Conservation (phyloP, 2,329 filamentous ascomycete genomes). For the Cordyceps tenuipes region DNA sequence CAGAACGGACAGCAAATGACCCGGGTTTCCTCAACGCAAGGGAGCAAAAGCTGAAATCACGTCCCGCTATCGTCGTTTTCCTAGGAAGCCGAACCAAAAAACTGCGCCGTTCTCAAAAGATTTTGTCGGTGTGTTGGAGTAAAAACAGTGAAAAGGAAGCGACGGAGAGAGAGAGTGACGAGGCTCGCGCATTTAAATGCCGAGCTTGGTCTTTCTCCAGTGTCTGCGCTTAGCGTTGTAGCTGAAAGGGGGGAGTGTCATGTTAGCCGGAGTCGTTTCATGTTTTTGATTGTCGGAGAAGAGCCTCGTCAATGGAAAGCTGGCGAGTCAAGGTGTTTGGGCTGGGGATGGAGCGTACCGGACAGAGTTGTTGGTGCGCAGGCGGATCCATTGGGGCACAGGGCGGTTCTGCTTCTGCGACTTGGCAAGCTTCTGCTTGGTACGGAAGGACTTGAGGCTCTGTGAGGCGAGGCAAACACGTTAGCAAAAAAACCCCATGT, state of each 20-base stretch:
- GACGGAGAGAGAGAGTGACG: constrained; percentile 7
- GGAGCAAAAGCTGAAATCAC: background rate
- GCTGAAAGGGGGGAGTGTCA: constrained; percentile 38
- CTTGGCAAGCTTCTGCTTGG: constrained; percentile 99
- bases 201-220: constrained; percentile 99
- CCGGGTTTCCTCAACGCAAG: background rate
- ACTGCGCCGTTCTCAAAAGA: background rate
- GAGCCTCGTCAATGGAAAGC: background rate
- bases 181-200: constrained; percentile 63
- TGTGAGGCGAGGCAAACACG: constrained; percentile 32
- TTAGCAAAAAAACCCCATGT: constrained; percentile 18
- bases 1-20: background rate
- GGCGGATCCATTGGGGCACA: constrained; percentile 99
- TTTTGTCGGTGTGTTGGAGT: constrained; percentile 15
- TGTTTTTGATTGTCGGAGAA: background rate
- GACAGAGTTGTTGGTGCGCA: constrained; percentile 98
- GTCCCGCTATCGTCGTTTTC: background rate
- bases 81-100: background rate
- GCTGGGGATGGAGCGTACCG: constrained; percentile 57
- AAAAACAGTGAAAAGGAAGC: constrained; percentile 15
- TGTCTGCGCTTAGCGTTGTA: constrained; percentile 99
- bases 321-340: background rate
- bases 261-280: background rate
- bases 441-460: constrained; percentile 99
- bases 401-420: constrained; percentile 99